Percentiles rank a stretch among this genome's conserved stretches.
Conservation (phyloP, 345 rosid species). For the Nasturtium officinale region DNA sequence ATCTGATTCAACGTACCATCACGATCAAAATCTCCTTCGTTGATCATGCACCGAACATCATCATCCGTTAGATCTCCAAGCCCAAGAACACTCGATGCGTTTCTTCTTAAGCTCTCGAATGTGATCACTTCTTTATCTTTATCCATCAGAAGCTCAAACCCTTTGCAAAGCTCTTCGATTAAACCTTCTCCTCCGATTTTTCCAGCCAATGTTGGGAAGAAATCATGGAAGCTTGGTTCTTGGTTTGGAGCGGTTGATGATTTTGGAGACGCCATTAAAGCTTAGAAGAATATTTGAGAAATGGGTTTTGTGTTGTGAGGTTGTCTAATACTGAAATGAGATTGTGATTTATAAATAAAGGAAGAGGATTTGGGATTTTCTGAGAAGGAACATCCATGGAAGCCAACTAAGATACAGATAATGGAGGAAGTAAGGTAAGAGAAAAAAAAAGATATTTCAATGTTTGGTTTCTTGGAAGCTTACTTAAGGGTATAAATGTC, state of each 20-base stretch:
- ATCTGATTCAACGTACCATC: constrained; percentile 80
- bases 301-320: constrained; percentile 25
- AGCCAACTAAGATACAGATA: constrained; percentile 56
- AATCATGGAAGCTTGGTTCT: constrained; percentile 56
- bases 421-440: constrained; percentile 32
- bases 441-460: not conserved
- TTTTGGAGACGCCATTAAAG: constrained; percentile 46
- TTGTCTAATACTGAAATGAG: not conserved
- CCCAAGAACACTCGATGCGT: constrained; percentile 63
- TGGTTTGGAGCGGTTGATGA: constrained; percentile 38
- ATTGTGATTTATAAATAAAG: constrained; percentile 25
- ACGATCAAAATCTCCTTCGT: constrained; percentile 75
- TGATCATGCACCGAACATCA: constrained; percentile 65
- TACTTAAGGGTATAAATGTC: constrained; percentile 40
- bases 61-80: constrained; percentile 74
- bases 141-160: constrained; percentile 74
- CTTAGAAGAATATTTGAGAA: constrained; percentile 9
- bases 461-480: constrained; percentile 47
- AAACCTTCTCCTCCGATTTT: constrained; percentile 84
- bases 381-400: constrained; percentile 59
- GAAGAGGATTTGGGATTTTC: constrained; percentile 49
- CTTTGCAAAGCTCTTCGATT: constrained; percentile 78
- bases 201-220: constrained; percentile 73
- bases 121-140: constrained; percentile 70
- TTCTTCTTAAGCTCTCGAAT: constrained; percentile 64